phyloP scores from a whole-genome alignment of 257 asterid species.

The Osmanthus fragrans region DNA sequence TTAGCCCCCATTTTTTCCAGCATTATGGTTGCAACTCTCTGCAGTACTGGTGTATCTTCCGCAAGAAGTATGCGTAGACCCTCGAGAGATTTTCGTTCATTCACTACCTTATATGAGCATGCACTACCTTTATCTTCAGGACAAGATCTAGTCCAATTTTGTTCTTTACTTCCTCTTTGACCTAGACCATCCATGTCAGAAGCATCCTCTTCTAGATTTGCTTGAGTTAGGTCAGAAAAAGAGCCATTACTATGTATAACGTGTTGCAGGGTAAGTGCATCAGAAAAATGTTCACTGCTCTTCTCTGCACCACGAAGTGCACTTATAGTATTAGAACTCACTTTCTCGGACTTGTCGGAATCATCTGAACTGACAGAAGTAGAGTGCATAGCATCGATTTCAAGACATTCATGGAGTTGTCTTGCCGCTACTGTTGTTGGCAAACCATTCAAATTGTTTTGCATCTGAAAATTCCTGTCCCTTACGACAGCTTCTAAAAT shows the following conservation, averaged over 20 bases:
- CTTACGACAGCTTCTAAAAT: constrained; percentile 60
- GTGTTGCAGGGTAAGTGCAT: constrained; percentile 21
- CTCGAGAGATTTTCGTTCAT: constrained; percentile 48
- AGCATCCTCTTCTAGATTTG: constrained; percentile 30
- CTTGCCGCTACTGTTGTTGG: constrained; percentile 34
- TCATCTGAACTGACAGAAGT: constrained; percentile 61
- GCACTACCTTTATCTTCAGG: constrained; percentile 27
- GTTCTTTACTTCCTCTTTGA: constrained; percentile 25
- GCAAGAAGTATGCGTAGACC: constrained; percentile 80
- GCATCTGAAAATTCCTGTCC: constrained; percentile 37
- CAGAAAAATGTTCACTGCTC: constrained; percentile 20
- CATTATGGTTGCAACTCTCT: constrained; percentile 92
- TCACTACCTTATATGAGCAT: constrained; percentile 26
- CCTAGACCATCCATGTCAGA: constrained; percentile 22
- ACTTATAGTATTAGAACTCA: constrained; percentile 22
- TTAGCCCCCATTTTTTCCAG: constrained; percentile 85
- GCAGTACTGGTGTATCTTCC: constrained; percentile 86
- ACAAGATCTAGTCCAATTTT: constrained; percentile 1
- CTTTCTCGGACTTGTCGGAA: constrained; percentile 55
- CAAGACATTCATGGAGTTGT: constrained; percentile 52
- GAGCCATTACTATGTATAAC: constrained; percentile 18
- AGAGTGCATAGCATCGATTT: constrained; percentile 54
- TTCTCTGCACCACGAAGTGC: constrained; percentile 19
- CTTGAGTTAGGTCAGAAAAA: constrained; percentile 29
- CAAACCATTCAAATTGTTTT: constrained; percentile 23